Evolutionary conservation across 192 early-diverging fungal genomes (phyloP), one percentile per base, ranked within the genome.

Genomic region (Coemansia sp.): DNA sequence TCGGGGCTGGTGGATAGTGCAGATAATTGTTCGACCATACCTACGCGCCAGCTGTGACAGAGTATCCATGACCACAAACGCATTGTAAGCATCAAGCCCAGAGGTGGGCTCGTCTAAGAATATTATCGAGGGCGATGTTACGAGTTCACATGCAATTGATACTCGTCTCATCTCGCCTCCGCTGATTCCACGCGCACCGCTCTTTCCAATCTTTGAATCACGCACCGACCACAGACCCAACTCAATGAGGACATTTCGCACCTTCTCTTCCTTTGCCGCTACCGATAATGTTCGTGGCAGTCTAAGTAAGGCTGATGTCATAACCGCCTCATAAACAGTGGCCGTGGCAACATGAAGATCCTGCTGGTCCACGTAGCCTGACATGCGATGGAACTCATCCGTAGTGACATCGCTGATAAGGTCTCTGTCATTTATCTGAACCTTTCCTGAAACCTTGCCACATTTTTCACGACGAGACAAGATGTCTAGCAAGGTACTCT

Each of bases 1-100:
- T 20, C 95, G 85, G 13, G 95, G 95, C 68, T 97, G 95, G 71
- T 97, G 95, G 39, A 97, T 97, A 10, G 95, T 97, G 59, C 92
- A 91, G 14, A 97, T 83, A 12, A 97, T 86, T 2, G 86, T 88
- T 3, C 91, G 90, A 1, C 72, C 66, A 41, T 79, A 71, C 6
- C 68, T 60, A 42, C 72, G 72, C 8, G 77, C 72, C 12, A 79
- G 62, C 35, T 70, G 60, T 1, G 77, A 79, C 6, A 95, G 82
- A 18, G 86, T 90, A 55, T 95, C 92, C 61, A 97, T 87, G 0
- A 97, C 95, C 72, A 93, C 95, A 71, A 86, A 92, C 0, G 95
- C 95, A 66, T 94, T 95, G 73, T 91, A 97, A 0, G 94, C 83
- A 72, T 97, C 95, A 20, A 97, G 82, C 6, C 93, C 93, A 33